Evolutionary conservation across 371 early-diverging fungal species (phyloP).

Genomic region (Mortierella sp.): DNA sequence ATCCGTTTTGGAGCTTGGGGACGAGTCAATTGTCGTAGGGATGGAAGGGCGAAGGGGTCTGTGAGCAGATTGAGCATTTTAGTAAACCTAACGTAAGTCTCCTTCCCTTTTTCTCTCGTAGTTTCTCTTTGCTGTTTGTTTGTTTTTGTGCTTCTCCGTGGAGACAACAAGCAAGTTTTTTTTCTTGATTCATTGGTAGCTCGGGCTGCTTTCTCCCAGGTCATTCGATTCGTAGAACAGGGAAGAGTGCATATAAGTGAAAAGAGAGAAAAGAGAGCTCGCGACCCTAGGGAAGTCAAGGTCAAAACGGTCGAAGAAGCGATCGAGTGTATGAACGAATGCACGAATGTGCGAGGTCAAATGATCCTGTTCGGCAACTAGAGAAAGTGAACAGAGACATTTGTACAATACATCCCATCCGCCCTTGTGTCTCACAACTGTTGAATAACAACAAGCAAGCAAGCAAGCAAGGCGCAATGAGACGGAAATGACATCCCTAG

Average conservation of each 20-base stretch:
- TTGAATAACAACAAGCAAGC: not conserved
- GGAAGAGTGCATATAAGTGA: not conserved
- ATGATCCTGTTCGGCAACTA: not conserved
- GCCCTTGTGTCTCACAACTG: not conserved
- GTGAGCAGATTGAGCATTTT: not conserved
- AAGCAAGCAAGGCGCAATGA: not conserved
- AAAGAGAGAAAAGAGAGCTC: too few relatives aligned
- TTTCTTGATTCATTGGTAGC: not conserved
- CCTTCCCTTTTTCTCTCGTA: not conserved
- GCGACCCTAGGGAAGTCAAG: too few relatives aligned
- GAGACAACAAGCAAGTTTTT: not conserved
- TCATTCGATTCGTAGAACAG: not conserved
- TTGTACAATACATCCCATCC: not conserved
- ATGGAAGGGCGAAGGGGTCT: not conserved
- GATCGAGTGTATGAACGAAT: too few relatives aligned
- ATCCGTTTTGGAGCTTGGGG: slow-evolving; percentile 5
- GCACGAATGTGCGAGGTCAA: not conserved
- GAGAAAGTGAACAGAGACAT: not conserved
- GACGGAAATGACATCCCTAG: not conserved
- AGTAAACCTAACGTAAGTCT: not conserved
- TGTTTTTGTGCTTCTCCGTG: not conserved
- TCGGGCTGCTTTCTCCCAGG: not conserved
- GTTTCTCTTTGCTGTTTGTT: not conserved
- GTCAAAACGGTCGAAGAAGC: too few relatives aligned
- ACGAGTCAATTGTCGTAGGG: not conserved